These are phyloP conservation scores for Bipolaris victoriae DNA, from an alignment of 2,329 filamentous ascomycete species.

Conservation along the genomic window DNA sequence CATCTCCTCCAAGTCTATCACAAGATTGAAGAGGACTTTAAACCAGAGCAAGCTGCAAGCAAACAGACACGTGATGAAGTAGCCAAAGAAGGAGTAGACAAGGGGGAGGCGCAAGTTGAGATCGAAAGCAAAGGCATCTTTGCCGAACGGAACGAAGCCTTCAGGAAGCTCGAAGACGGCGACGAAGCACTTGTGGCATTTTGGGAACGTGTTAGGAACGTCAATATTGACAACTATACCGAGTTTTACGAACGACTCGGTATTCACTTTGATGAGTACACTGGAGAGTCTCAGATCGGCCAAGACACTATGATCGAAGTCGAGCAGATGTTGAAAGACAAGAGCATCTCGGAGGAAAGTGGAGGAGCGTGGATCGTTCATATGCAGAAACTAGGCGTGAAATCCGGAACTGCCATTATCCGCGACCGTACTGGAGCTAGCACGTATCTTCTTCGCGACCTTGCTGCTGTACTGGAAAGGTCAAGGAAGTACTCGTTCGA, in stretches of 20 bases:
- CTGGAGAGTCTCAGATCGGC: constrained; percentile 75
- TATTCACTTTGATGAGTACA: constrained; percentile 73
- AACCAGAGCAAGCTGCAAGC: constrained; percentile 63
- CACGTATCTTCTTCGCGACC: constrained; percentile 77
- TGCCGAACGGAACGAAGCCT: constrained; percentile 58
- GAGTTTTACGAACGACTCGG: constrained; percentile 73
- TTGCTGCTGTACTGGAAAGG: constrained; percentile 73
- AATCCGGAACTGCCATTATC: constrained; percentile 72
- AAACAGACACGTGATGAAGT: constrained; percentile 59
- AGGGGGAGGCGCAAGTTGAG: constrained; percentile 33
- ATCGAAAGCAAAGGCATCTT: constrained; percentile 43
- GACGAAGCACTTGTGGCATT: constrained; percentile 65
- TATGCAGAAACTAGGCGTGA: constrained; percentile 73
- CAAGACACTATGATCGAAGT: constrained; percentile 70
- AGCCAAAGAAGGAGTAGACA: constrained; percentile 60
- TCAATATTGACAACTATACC: constrained; percentile 71
- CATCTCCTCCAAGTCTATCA: constrained; percentile 76
- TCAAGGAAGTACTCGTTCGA: constrained; percentile 69
- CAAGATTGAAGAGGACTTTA: constrained; percentile 65
- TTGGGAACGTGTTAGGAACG: constrained; percentile 70
- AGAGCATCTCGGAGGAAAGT: constrained; percentile 70
- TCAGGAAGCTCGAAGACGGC: constrained; percentile 73
- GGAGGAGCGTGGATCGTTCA: constrained; percentile 76
- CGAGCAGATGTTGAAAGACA: constrained; percentile 67
- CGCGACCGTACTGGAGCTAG: constrained; percentile 77